Evolutionary conservation across 1,139 yeast species (phyloP), one percentile per base, ranked within the genome.

Genomic region (Suhomyces terraborum): DNA sequence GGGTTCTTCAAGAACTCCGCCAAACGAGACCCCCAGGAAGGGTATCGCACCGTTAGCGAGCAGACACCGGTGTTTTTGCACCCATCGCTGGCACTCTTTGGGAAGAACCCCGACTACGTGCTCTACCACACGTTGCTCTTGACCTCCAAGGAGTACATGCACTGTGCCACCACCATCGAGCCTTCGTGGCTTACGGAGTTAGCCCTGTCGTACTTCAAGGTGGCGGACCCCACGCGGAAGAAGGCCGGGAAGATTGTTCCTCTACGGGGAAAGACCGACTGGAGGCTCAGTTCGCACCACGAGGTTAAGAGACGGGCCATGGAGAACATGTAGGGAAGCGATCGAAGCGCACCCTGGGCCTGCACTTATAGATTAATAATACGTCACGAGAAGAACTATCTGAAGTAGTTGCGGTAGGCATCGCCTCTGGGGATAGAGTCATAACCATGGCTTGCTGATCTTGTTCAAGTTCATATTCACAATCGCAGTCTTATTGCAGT

Each of bases 71-170:
- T 91, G 7, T 80, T 76, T 45, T 72, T 94, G 53, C 98, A 94
- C 60, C 98, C 98, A 1, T 85, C 95, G 1, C 86, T 95, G 34
- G 74, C 94, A 1, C 61, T 93, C 24, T 86, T 79, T 57, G 86
- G 84, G 18, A 84, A 84, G 52, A 77, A 74, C 14, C 82, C 91
- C 3, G 89, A 84, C 47, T 86, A 85, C 55, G 94, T 89, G 39
- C 69, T 93, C 2, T 93, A 89, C 56, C 95, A 91, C 56, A 84
- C 94, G 5, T 69, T 93, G 41, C 69, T 91, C 34, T 69, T 88
- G 54, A 93, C 98, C 0, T 76, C 88, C 4, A 82, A 81, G 55
- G 98, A 91, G 67, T 93, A 89, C 60, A 88, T 93, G 96, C 94
- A 88, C 45, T 85, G 88, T 53, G 86, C 83, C 7, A 84, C 95